These are phyloP conservation scores for Polyplosphaeria fusca DNA, from an alignment of 495 filamentous ascomycete genomes.

Conservation along the genomic window DNA sequence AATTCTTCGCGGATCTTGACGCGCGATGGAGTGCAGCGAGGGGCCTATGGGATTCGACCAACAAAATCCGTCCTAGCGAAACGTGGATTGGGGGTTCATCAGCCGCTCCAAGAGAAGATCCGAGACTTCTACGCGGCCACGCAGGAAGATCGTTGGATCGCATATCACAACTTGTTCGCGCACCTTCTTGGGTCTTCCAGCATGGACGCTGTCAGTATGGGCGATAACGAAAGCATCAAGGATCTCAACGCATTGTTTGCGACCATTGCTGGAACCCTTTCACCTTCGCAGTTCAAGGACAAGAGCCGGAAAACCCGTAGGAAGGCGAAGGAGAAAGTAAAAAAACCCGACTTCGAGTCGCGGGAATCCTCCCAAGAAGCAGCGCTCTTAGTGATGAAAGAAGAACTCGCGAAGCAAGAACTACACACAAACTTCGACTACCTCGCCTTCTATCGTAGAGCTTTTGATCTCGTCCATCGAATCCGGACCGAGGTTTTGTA, in stretches of 20 bases:
- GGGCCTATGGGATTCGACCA: background rate
- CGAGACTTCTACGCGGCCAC: background rate
- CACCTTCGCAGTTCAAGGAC: background rate
- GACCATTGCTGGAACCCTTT: background rate
- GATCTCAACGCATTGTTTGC: background rate
- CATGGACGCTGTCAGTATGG: background rate
- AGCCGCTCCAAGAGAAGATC: conserved; percentile 4
- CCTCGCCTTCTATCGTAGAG: conserved; percentile 12
- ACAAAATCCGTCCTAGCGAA: background rate
- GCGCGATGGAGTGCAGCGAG: background rate
- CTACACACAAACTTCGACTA: conserved; percentile 22
- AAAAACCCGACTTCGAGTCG: background rate
- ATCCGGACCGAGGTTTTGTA: conserved; percentile 6
- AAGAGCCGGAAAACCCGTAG: background rate
- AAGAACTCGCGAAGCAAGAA: background rate
- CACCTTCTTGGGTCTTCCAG: no score
- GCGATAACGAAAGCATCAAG: background rate
- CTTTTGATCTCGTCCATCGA: background rate
- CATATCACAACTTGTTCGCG: conserved; percentile 11
- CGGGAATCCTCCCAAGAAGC: background rate
- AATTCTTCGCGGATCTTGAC: background rate
- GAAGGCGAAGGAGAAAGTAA: background rate
- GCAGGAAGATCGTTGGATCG: conserved; percentile 5
- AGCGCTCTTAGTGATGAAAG: background rate
- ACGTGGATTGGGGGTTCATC: background rate